phyloP scores from a whole-genome alignment of 192 early-diverging fungal genomes.

The Coemansia aciculifera region DNA sequence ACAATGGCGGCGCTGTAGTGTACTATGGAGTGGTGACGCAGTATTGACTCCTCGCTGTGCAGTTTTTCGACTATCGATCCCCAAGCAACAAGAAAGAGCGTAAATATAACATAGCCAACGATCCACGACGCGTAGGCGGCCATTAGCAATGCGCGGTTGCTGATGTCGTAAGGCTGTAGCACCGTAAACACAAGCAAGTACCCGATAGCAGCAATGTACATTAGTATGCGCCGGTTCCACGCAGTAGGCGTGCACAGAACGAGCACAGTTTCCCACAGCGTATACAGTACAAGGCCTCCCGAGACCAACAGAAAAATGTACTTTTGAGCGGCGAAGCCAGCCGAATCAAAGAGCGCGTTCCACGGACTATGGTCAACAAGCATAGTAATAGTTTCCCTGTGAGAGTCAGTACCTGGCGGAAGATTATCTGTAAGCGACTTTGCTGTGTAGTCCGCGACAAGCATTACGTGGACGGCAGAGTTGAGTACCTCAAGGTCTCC shows the following conservation, averaged over 20 bases:
- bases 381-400: neutral
- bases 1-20: conserved; percentile 17
- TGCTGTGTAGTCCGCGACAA: conserved; percentile 14
- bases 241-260: conserved; percentile 29
- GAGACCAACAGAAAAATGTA: conserved; percentile 30
- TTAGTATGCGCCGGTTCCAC: conserved; percentile 43
- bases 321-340: conserved; percentile 21
- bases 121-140: conserved; percentile 37
- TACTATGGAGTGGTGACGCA: conserved; percentile 1
- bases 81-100: conserved; percentile 40
- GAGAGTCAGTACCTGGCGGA: neutral
- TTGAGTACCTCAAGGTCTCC: conserved; percentile 6
- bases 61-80: conserved; percentile 30
- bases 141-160: conserved; percentile 30
- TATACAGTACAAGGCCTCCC: conserved; percentile 24
- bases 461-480: neutral
- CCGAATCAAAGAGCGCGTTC: conserved; percentile 13
- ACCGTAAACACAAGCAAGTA: conserved; percentile 40
- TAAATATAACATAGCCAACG: conserved; percentile 32
- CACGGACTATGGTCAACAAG: conserved; percentile 20
- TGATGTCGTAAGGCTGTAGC: conserved; percentile 27
- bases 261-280: conserved; percentile 38
- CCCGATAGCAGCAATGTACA: conserved; percentile 36
- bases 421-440: neutral
- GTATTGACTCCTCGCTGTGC: neutral